Evolutionary conservation across 1,139 yeast species (phyloP), one percentile per base, ranked within the genome.

Genomic region (Suhomyces yuchorum): DNA sequence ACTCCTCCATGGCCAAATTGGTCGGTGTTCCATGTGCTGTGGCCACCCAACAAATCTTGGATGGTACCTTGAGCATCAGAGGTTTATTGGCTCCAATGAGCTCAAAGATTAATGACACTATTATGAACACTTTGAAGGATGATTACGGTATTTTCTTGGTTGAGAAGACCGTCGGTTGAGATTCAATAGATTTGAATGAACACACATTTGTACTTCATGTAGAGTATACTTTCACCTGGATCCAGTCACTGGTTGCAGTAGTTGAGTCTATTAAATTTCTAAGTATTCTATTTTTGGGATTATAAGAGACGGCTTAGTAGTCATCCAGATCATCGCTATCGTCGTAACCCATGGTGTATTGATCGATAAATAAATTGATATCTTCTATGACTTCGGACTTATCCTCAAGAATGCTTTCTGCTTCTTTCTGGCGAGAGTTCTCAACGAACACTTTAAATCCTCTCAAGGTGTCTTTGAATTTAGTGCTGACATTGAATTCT

Each of bases 11-110:
- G 99, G 99, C 99, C 59, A 92, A 93, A 69, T 81, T 90, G 59
- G 99, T 93, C 51, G 99, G 99, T 77, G 95, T 91, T 57, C 99
- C 99, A 58, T 93, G 97, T 73, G 97, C 97, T 51, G 96, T 93
- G 68, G 99, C 98, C 37, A 80, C 87, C 54, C 84, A 84, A 75
- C 87, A 88, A 71, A 88, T 93, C 57, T 80, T 93, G 62, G 81
- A 87, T 58, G 97, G 97, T 55, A 82, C 86, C 55, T 86, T 90
- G 65, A 61, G 64, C 49, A 77, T 78, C 62, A 65, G 59, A 47
- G 99, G 99, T 60, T 80, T 93, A 65, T 80, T 86, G 60, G 98
- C 98, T 48, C 99, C 99, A 65, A 88, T 89, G 81, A 77, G 90
- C 55, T 87, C 96, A 55, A 93, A 89, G 67, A 83, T 90, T 65